Conservation (phyloP, 2,329 filamentous ascomycete genomes). For the Monilinia polystroma region DNA sequence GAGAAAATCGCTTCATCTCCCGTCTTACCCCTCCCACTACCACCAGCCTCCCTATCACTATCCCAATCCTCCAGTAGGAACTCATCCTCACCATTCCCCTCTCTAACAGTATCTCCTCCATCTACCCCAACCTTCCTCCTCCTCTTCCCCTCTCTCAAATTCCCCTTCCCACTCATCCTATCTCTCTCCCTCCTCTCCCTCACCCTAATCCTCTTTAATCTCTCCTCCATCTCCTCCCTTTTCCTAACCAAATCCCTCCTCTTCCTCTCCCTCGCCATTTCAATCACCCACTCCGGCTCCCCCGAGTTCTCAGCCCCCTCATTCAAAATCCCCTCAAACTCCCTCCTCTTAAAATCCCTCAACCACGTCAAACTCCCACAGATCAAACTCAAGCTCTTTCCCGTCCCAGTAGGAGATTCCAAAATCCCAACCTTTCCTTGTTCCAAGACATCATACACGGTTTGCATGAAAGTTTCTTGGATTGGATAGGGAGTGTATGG, state of each 20-base stretch:
- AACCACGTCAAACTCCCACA: constrained; percentile 72
- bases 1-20: constrained; percentile 51
- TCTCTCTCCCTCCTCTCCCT: constrained; percentile 56
- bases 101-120: constrained; percentile 32
- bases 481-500: constrained; percentile 70
- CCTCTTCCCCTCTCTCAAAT: constrained; percentile 49
- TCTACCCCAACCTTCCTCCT: constrained; percentile 40
- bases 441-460: constrained; percentile 66
- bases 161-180: constrained; percentile 45
- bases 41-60: constrained; percentile 55
- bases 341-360: constrained; percentile 57
- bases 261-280: constrained; percentile 58
- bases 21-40: constrained; percentile 30
- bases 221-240: constrained; percentile 58
- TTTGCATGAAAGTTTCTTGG: constrained; percentile 68
- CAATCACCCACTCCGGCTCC: constrained; percentile 68
- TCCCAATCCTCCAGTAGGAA: constrained; percentile 69
- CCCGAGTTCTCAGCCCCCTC: constrained; percentile 45
- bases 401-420: constrained; percentile 70
- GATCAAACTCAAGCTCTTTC: constrained; percentile 71
- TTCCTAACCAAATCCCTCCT: constrained; percentile 55
- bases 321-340: constrained; percentile 15
- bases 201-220: constrained; percentile 55
- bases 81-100: constrained; percentile 48
- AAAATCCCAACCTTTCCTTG: constrained; percentile 67